Percentiles rank a stretch among this genome's conserved stretches.
phyloP scores from a whole-genome alignment of 2,329 filamentous ascomycete genomes.

The Epichloe typhina region DNA sequence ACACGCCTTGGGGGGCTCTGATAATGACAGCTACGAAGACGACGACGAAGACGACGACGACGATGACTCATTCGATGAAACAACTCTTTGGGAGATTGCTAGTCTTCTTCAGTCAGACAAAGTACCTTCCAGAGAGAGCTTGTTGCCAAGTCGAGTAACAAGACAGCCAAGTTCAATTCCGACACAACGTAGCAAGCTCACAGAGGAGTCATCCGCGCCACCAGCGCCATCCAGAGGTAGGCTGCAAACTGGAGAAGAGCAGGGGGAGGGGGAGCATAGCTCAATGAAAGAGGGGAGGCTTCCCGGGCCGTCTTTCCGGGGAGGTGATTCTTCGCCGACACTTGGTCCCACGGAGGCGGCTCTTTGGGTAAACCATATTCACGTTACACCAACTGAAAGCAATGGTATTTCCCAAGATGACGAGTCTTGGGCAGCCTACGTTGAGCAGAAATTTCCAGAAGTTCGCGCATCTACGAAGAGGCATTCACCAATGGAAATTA shows the following conservation, averaged over 20 bases:
- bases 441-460: not conserved
- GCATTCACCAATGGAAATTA: conserved; percentile 14
- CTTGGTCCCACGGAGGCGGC: not conserved
- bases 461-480: conserved; percentile 17
- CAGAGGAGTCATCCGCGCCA: not conserved
- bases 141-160: conserved; percentile 26
- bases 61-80: conserved; percentile 42
- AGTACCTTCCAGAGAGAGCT: conserved; percentile 37
- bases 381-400: not conserved
- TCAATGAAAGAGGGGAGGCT: not conserved
- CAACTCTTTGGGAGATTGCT: conserved; percentile 51
- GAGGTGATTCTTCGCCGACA: not conserved
- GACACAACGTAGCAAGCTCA: not conserved
- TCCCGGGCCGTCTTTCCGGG: not conserved
- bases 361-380: not conserved
- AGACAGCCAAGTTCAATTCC: not conserved
- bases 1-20: conserved; percentile 12
- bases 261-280: not conserved
- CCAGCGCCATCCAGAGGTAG: too few species aligned
- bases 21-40: conserved; percentile 14
- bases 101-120: conserved; percentile 39
- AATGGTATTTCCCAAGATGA: conserved; percentile 20
- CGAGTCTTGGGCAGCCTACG: not conserved
- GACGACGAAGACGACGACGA: conserved; percentile 15
- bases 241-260: not conserved